A percentile compares a stretch with the other conserved stretches of the same genome.
Evolutionary conservation across 371 early-diverging fungal genomes (phyloP).

Genomic region (Fennellomyces sp.): DNA sequence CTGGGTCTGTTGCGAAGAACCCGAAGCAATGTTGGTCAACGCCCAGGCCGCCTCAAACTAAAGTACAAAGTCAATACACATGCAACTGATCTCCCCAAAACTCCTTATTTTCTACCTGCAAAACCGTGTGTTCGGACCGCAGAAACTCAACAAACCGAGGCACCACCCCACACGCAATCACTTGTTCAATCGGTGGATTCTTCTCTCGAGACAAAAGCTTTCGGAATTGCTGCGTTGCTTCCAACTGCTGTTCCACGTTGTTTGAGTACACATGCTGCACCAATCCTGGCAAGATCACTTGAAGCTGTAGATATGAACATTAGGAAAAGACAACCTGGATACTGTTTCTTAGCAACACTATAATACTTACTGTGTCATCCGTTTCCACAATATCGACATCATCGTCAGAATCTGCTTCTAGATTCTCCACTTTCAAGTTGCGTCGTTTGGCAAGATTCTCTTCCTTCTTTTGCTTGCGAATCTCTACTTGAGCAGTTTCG

Average conservation of each 20-base stretch:
- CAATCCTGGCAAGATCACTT: constrained; percentile 74
- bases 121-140: constrained; percentile 67
- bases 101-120: constrained; percentile 72
- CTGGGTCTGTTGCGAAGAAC: constrained; percentile 94
- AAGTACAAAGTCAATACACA: not conserved
- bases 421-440: constrained; percentile 64
- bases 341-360: not conserved
- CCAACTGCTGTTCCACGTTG: constrained; percentile 75
- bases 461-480: constrained; percentile 95
- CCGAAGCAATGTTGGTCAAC: constrained; percentile 99
- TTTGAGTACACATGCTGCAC: constrained; percentile 76
- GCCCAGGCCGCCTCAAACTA: constrained; percentile 99
- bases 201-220: constrained; percentile 95
- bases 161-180: constrained; percentile 94
- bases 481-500: constrained; percentile 91
- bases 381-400: constrained; percentile 60
- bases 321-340: not conserved
- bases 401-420: constrained; percentile 81
- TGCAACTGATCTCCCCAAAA: constrained; percentile 7
- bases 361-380: constrained; percentile 50
- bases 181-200: constrained; percentile 98
- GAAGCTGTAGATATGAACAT: constrained; percentile 31
- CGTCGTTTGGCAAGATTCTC: constrained; percentile 93
- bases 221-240: constrained; percentile 91
- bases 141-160: constrained; percentile 97